Evolutionary conservation across 345 rosid genomes (phyloP).

Genomic region (Populus euphratica): DNA sequence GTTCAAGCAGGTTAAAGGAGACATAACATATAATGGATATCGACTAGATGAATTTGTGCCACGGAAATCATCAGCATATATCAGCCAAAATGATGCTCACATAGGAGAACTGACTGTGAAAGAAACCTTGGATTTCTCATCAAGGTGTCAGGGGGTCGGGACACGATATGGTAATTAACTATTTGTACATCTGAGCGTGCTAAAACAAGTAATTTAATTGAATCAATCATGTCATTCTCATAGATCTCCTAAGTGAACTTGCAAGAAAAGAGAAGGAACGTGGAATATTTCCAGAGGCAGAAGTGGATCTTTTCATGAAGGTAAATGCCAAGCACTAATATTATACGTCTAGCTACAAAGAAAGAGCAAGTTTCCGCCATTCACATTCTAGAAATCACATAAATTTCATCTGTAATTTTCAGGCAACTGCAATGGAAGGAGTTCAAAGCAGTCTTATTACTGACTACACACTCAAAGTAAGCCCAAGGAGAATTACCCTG

Average conservation of each 20-base stretch:
- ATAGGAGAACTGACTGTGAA: slow-evolving; percentile 82
- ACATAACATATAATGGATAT: slow-evolving; percentile 67
- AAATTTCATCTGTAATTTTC: neutral
- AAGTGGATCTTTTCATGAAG: slow-evolving; percentile 95
- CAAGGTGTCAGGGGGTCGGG: slow-evolving; percentile 91
- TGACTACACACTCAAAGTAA: slow-evolving; percentile 86
- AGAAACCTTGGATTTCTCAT: slow-evolving; percentile 92
- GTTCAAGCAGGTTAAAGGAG: slow-evolving; percentile 56
- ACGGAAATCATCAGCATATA: slow-evolving; percentile 82
- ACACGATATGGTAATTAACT: slow-evolving; percentile 65
- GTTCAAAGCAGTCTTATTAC: slow-evolving; percentile 77
- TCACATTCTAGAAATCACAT: neutral
- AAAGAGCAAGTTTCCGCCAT: neutral
- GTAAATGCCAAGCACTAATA: slow-evolving; percentile 14
- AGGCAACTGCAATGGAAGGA: slow-evolving; percentile 77
- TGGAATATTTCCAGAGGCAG: slow-evolving; percentile 79
- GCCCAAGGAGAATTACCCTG: neutral
- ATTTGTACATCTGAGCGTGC: neutral
- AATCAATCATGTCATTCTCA: neutral
- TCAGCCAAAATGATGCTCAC: slow-evolving; percentile 92
- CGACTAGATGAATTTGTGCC: slow-evolving; percentile 66
- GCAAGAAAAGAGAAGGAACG: slow-evolving; percentile 80
- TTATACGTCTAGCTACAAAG: neutral
- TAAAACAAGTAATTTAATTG: neutral
- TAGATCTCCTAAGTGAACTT: slow-evolving; percentile 73